Base-by-base conservation (phyloP, 2,329 filamentous ascomycete genomes). In the Incumbomyces lentus region DNA sequence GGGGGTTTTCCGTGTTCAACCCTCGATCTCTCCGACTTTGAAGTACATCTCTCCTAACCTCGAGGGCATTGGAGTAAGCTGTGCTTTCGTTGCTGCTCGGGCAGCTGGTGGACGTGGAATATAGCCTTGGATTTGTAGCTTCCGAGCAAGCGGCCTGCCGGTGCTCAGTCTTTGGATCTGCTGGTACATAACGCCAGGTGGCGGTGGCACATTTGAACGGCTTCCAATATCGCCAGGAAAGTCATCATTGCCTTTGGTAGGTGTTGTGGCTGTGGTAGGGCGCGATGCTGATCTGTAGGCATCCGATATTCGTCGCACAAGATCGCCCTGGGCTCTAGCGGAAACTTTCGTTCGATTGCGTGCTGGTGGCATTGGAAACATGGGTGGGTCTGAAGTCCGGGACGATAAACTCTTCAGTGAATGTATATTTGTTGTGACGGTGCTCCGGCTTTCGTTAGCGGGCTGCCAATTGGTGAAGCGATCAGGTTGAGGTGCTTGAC, bases 31-130 rank as follows among this genome's bases (percentile, higher is more conserved):
- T 2, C 40, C 40, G 19, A 54, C 52, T 14, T 50, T 52, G 18
- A 56, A 34, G 39, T 54, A 56, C 19, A 54, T 41, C 40, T 56
- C 54, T n/a, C 52, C 54, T n/a, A 26, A 48, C 19, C 49, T 54
- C 18, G 53, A 52, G 40, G 52, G 52, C 35, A 46, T 54, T 6
- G 53, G 53, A 18, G 52, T 54, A 38, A 52, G 31, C 35, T 51
- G 51, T 10, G 48, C 52, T 13, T 34, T 19, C 10, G 33, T 37
- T 13, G 33, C 30, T 29, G 42, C 19, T 14, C 34, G 33, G 12
- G 16, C 16, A n/a, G 33, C 7, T 16, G 14, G 40, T 17, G 14
- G 26, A 42, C 22, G 22, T 26, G 41, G 41, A 13, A 44, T 22
- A 36, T 45, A 38, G 7, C 42, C 34, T 22, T 45, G 42, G 22